Evolutionary conservation across 805 yeast genomes (phyloP).

Genomic region (Monosporozyma siamensis): DNA sequence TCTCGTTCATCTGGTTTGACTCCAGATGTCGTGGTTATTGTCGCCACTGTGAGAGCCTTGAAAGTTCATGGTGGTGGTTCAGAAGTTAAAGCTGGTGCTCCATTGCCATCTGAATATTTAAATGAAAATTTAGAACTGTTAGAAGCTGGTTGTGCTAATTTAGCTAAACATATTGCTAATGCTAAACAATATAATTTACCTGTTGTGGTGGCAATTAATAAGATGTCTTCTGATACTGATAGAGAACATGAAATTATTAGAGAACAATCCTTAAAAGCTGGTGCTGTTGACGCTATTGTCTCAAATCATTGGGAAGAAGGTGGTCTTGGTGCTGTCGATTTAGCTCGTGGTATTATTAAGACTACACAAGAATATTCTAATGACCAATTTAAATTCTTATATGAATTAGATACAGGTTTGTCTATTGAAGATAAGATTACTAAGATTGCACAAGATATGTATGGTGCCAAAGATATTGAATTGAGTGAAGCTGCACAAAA

Average conservation of each 20-base stretch:
- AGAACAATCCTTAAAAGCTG: constrained; percentile 77
- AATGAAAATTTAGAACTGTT: constrained; percentile 74
- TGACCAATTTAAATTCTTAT: constrained; percentile 38
- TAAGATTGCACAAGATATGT: constrained; percentile 78
- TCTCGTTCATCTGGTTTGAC: constrained; percentile 82
- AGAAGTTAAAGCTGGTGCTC: constrained; percentile 90
- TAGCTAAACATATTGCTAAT: constrained; percentile 83
- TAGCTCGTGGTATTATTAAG: constrained; percentile 74
- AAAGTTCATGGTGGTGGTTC: constrained; percentile 97
- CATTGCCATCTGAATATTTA: constrained; percentile 72
- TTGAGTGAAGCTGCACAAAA: constrained; percentile 70
- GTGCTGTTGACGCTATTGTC: constrained; percentile 84
- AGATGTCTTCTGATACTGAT: constrained; percentile 70
- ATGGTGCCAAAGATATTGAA: constrained; percentile 83
- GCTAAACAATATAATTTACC: constrained; percentile 81
- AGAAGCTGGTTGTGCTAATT: constrained; percentile 72
- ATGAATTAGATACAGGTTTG: constrained; percentile 59
- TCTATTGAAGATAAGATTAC: constrained; percentile 73
- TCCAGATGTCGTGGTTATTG: constrained; percentile 88
- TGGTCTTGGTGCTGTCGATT: constrained; percentile 77
- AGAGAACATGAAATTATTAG: constrained; percentile 75
- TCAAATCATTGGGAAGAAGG: constrained; percentile 95
- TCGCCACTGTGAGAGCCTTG: constrained; percentile 91
- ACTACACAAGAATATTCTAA: constrained; percentile 45
- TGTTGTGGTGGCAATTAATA: constrained; percentile 90